phyloP scores from a whole-genome alignment of 1,284 basidiomycete genomes.

The Trichosporon inkin region DNA sequence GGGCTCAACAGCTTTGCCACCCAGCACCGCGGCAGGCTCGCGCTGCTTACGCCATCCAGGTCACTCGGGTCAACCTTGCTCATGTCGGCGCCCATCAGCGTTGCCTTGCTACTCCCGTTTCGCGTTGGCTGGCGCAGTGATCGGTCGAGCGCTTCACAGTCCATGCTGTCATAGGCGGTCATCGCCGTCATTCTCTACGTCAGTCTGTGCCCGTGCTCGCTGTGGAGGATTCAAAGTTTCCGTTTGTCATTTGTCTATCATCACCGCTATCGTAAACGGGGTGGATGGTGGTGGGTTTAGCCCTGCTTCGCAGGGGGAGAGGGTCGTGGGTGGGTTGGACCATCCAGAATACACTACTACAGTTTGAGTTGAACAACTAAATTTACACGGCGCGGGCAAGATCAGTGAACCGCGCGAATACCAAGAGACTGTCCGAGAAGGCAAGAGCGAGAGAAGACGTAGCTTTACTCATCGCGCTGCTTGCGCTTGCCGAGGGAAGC shows the following conservation, averaged over 20 bases:
- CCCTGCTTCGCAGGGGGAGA: too few relatives aligned
- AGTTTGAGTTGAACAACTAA: slow-evolving; percentile 8
- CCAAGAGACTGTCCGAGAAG: not conserved
- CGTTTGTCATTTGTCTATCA: slow-evolving; percentile 7
- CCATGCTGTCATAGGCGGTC: too few relatives aligned
- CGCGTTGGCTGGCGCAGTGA: too few relatives aligned
- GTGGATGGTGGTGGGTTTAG: not conserved
- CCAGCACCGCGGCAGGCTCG: too few relatives aligned
- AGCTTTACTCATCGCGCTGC: slow-evolving; percentile 32
- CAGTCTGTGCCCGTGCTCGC: too few relatives aligned
- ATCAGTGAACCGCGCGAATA: not conserved
- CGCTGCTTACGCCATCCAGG: too few relatives aligned
- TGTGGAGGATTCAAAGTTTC: not conserved
- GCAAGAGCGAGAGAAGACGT: not conserved
- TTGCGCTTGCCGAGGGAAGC: slow-evolving; percentile 36
- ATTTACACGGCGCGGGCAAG: not conserved
- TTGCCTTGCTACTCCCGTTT: too few relatives aligned
- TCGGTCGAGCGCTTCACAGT: too few relatives aligned
- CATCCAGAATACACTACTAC: slow-evolving; percentile 3
- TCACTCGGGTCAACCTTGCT: too few relatives aligned
- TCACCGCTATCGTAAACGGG: slow-evolving; percentile 8
- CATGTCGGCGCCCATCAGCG: too few relatives aligned
- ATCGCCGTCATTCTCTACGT: too few relatives aligned
- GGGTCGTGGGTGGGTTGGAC: slow-evolving; percentile 1
- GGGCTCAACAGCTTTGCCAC: too few relatives aligned